Evolutionary conservation across 129 eudicot species (phyloP).

Genomic region (Flaveria brownii): DNA sequence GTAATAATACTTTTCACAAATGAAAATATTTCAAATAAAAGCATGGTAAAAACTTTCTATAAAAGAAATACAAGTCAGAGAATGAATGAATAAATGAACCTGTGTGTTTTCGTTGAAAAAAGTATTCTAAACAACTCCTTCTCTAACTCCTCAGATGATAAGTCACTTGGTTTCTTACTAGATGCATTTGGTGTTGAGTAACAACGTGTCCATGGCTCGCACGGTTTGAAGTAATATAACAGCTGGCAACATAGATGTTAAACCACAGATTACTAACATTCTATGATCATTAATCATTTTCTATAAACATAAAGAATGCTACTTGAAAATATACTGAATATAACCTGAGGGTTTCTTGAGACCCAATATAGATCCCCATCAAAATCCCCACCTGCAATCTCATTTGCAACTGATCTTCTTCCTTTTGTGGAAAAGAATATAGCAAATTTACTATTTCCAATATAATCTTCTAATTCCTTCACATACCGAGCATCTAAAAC

Average conservation of each 20-base stretch:
- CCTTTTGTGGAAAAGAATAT: constrained; percentile 82
- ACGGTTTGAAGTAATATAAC: constrained; percentile 14
- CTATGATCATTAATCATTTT: neutral
- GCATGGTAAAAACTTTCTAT: neutral
- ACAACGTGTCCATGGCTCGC: constrained; percentile 31
- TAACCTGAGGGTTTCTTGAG: constrained; percentile 65
- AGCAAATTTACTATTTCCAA: constrained; percentile 69
- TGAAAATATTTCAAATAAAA: neutral
- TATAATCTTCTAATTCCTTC: constrained; percentile 49
- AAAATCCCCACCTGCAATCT: constrained; percentile 83
- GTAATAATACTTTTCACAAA: neutral
- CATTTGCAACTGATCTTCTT: constrained; percentile 57
- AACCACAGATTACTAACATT: neutral
- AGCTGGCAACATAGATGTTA: constrained; percentile 21
- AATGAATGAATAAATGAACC: constrained; percentile 9
- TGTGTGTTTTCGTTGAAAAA: constrained; percentile 20
- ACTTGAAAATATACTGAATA: neutral
- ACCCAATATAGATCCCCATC: constrained; percentile 94
- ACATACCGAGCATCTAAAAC: constrained; percentile 55
- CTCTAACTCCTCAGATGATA: constrained; percentile 32
- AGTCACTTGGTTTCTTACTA: constrained; percentile 25
- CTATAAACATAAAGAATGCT: neutral
- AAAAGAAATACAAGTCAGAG: constrained; percentile 1
- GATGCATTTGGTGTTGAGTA: constrained; percentile 27
- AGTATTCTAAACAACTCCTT: constrained; percentile 8